These are phyloP conservation scores for Posidonia oceanica DNA, from an alignment of 116 monocot genomes.

Conservation along the genomic window DNA sequence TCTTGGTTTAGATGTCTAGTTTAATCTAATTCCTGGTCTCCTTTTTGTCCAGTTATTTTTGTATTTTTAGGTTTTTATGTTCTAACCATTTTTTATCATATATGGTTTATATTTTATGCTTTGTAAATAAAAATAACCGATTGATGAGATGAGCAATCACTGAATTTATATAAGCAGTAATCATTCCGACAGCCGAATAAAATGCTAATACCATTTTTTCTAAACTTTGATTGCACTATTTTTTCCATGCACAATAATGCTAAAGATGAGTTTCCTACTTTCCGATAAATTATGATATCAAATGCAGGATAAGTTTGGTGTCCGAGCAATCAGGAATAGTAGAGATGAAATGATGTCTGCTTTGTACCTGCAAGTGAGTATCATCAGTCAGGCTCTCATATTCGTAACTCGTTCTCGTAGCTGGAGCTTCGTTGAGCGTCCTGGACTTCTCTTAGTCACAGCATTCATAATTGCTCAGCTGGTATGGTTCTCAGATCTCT, in stretches of 20 bases:
- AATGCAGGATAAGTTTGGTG: slow-evolving; percentile 59
- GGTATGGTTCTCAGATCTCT: slow-evolving; percentile 23
- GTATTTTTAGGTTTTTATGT: too few relatives aligned
- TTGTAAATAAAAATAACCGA: too few relatives aligned
- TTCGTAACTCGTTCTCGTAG: slow-evolving; percentile 84
- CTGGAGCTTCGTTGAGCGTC: slow-evolving; percentile 68
- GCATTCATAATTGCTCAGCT: slow-evolving; percentile 72
- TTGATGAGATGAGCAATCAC: too few relatives aligned
- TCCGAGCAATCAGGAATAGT: slow-evolving; percentile 42
- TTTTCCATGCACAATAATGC: not conserved
- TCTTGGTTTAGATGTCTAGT: too few relatives aligned
- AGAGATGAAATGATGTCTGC: slow-evolving; percentile 65
- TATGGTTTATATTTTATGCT: too few relatives aligned
- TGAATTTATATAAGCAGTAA: too few relatives aligned
- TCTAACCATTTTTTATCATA: too few relatives aligned
- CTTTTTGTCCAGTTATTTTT: too few relatives aligned
- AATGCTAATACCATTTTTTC: too few relatives aligned
- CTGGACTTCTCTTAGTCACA: slow-evolving; percentile 50
- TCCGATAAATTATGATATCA: not conserved
- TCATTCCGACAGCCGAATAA: too few relatives aligned
- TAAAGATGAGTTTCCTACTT: not conserved
- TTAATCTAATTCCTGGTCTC: too few relatives aligned
- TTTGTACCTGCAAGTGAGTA: slow-evolving; percentile 82
- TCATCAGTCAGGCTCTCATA: slow-evolving; percentile 79
- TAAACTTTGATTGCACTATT: not conserved